Base-by-base conservation (phyloP, 108 stramenopile genomes). In the Cylindrotheca fusiformis region DNA sequence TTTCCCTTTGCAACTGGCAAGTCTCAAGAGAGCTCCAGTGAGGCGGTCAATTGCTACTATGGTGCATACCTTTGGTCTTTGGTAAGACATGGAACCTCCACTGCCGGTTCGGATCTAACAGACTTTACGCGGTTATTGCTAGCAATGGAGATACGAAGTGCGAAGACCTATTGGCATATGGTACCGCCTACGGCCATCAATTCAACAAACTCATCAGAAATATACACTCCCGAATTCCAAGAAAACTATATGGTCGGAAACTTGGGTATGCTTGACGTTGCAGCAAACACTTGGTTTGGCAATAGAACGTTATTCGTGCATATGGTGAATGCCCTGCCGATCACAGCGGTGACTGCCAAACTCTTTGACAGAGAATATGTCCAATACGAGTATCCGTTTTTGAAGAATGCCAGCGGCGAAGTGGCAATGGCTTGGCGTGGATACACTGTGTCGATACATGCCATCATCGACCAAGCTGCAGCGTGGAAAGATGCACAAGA, bases 1-100 rank as follows among this genome's bases (percentile, higher is more conserved):
- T 93, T 93, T 70, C 87, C 84, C 47, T 88, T 87, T 63, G 92
- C 78, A 10, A 79, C 96, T 59, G 98, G 96, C 17, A 98, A 98
- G 69, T 89, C 89, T 6, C 98, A 98, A 77, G 98, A 98, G 69
- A 94, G 92, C 53, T 93, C 92, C 17, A 95, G 93, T 63, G 98
- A 98, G 80, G 96, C 96, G 31, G 82, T 94, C 1, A 98, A 98
- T 71, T 93, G 96, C 52, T 98, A 98, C 71, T 97, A 84, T 63
- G 95, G 91, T 5, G 95, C 91, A 1, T 94, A 91, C 69, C 78
- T 96, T 60, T 92, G 91, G 90, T 85, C 90, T 14, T 55, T 81
- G 48, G 90, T 94, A 28, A 71, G 90, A 54, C 77, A 77, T 68
- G 72, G 79, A 29, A 52, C 58, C 47, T 76, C 67, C 4, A 23